A percentile compares a stretch with the other conserved stretches of the same genome.
These are phyloP conservation scores for Collybiopsis confluens DNA, from an alignment of 768 basidiomycete genomes.

Conservation along the genomic window DNA sequence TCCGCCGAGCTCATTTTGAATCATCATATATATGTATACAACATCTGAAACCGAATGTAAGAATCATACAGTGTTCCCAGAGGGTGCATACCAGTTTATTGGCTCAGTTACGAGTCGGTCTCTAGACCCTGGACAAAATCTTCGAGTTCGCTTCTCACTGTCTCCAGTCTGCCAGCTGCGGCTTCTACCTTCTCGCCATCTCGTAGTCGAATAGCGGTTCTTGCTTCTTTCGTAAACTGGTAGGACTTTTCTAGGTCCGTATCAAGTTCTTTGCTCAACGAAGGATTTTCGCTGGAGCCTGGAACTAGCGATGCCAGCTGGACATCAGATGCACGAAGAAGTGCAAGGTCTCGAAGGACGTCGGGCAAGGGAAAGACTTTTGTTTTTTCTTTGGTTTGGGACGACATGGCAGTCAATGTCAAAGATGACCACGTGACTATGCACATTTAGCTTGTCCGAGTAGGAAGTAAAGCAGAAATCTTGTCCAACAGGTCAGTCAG, in stretches of 20 bases:
- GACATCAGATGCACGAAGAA: slow-evolving; percentile 57
- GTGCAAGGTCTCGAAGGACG: slow-evolving; percentile 68
- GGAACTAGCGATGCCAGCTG: slow-evolving; percentile 27
- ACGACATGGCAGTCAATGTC: neutral
- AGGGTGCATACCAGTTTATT: too few relatives aligned
- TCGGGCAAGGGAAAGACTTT: slow-evolving; percentile 55
- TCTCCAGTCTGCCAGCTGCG: slow-evolving; percentile 53
- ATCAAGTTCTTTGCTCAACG: neutral
- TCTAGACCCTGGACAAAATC: slow-evolving; percentile 39
- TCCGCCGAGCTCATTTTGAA: too few relatives aligned
- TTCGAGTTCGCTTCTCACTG: slow-evolving; percentile 49
- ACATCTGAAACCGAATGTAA: too few relatives aligned
- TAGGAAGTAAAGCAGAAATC: too few relatives aligned
- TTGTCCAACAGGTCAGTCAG: neutral
- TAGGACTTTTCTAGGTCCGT: slow-evolving; percentile 42
- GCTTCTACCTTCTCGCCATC: slow-evolving; percentile 48
- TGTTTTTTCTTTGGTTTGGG: slow-evolving; percentile 24
- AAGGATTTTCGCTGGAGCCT: slow-evolving; percentile 12
- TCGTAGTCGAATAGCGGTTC: slow-evolving; percentile 51
- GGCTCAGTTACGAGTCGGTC: neutral
- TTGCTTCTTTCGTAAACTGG: slow-evolving; percentile 54
- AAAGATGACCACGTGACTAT: too few relatives aligned
- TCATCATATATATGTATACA: too few relatives aligned
- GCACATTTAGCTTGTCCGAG: too few relatives aligned
- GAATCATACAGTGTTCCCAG: too few relatives aligned